Base-by-base conservation (phyloP, 2,329 filamentous ascomycete genomes). In the Raffaelea ambrosiae region DNA sequence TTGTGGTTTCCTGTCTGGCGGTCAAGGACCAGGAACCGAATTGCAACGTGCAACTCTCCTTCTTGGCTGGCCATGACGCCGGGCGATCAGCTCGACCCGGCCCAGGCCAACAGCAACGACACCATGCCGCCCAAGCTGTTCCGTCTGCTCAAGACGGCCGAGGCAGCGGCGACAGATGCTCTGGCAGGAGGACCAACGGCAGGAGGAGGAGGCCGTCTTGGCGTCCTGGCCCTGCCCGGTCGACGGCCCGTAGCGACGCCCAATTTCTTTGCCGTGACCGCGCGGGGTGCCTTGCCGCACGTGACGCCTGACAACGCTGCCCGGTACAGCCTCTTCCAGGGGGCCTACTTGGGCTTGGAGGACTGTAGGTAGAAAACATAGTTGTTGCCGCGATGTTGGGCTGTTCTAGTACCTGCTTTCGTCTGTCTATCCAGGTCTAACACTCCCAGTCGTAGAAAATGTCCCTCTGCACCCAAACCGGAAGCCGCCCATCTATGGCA, bases 231-330 rank as follows among this genome's bases (percentile, higher is more conserved):
- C 4, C 63, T 93, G 5, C 71, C 64, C 57, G 80, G 66, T 39
- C 75, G 86, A 50, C 77, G 73, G 52, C 66, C 74, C n/a, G 73
- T 96, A 54, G 70, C 85, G 19, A 98, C 93, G 26, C 93, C 93
- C 40, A 84, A 86, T 61, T 95, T 85, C 63, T 70, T 95, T 50
- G 83, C 81, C 44, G 73, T 86, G 55, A 86, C 86, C 3, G 96
- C 93, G 31, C 79, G 93, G 58, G 93, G 93, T 20, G 79, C 79
- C 2, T 71, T 97, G 33, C 89, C 93, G 45, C 93, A 98, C 67
- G 68, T 98, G 54, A 86, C 90, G 3, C 90, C 89, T 36, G 93
- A 98, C 69, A 85, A 85, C 52, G 72, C 93, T 54, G 63, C 67
- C 38, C 82, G 79, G 48, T 72, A 84, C 58, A 81, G 83, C 1